Base-by-base conservation (phyloP, 1,139 yeast species). In the Zygosaccharomyces sapae region DNA sequence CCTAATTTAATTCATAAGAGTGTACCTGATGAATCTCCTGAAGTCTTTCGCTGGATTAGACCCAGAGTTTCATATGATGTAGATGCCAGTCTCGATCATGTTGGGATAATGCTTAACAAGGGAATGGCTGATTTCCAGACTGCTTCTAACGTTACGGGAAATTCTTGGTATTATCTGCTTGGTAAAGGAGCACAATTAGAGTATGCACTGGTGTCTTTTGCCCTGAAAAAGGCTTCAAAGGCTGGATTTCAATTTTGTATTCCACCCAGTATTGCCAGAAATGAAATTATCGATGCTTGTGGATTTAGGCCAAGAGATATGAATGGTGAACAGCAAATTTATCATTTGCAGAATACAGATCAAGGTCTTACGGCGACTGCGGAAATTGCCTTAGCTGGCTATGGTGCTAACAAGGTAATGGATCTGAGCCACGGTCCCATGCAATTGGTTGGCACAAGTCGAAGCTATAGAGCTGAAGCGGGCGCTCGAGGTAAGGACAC, bases 401-500 rank as follows among this genome's bases (percentile, higher is more conserved):
- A 84, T 52, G 80, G 78, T 8, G 62, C 70, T 19, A 72, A 79
- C 52, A 66, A 64, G 39, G 62, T 67, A 0, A 63, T 79, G 37
- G 54, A 62, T 16, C 59, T 70, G 10, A 57, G 41, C 10, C 37
- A 42, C 1, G 51, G 72, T 65, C 53, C 62, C 55, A 31, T 67
- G 68, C 80, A 77, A 57, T 75, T 79, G 41, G 95, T 83, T 8
- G 99, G 97, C 0, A 75, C 88, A 1, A 85, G 95, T 41, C 74
- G 97, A 55, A 81, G 96, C 52, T 94, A 82, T 62, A 75, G 99
- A 54, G 96, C 97, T 0, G 99, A 94, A 65, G 98, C 98, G 0
- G 98, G 98, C 1, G 94, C 98, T 1, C 77, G 96, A 50, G 99
- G 99, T 1, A 79, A 79, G 55, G 97, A 89, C 55, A 88, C 97